Percentiles rank a stretch among this genome's conserved stretches.
These are phyloP conservation scores for Helianthus tuberosus DNA, from an alignment of 129 eudicot species.

Conservation along the genomic window DNA sequence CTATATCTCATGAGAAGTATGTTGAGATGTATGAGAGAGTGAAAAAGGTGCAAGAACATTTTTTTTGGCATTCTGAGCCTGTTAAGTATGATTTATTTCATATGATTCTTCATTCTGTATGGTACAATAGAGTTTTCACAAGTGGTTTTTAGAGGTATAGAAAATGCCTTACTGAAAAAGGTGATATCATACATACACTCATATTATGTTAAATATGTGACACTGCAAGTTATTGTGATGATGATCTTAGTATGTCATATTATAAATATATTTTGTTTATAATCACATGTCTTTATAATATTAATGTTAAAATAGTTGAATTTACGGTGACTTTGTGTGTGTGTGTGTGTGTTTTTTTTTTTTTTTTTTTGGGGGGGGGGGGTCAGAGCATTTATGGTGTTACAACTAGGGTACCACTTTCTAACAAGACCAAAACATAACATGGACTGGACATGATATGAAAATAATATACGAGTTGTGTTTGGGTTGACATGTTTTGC, in stretches of 20 bases:
- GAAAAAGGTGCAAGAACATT: slow-evolving; percentile 56
- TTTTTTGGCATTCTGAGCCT: slow-evolving; percentile 69
- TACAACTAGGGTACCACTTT: too few relatives aligned
- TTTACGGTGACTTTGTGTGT: not conserved
- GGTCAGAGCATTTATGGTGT: too few relatives aligned
- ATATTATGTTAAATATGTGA: slow-evolving; percentile 2
- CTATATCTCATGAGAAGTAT: slow-evolving; percentile 57
- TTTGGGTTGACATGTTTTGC: too few relatives aligned
- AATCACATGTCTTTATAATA: not conserved
- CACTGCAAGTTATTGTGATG: not conserved
- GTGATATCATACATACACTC: not conserved
- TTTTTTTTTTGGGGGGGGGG: too few relatives aligned
- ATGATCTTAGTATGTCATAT: not conserved
- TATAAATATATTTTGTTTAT: not conserved
- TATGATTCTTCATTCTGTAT: slow-evolving; percentile 73
- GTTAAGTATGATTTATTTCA: slow-evolving; percentile 72
- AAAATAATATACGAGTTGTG: too few relatives aligned
- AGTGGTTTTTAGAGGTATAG: not conserved
- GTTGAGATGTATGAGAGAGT: slow-evolving; percentile 65
- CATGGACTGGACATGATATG: too few relatives aligned
- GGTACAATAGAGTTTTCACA: slow-evolving; percentile 65
- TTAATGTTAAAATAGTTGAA: not conserved
- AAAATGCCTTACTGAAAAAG: not conserved
- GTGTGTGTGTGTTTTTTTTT: not conserved
- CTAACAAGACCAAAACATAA: too few relatives aligned